Evolutionary conservation across 129 eudicot genomes (phyloP), one percentile per base, ranked within the genome.

Genomic region (Heracleum sosnowskyi): DNA sequence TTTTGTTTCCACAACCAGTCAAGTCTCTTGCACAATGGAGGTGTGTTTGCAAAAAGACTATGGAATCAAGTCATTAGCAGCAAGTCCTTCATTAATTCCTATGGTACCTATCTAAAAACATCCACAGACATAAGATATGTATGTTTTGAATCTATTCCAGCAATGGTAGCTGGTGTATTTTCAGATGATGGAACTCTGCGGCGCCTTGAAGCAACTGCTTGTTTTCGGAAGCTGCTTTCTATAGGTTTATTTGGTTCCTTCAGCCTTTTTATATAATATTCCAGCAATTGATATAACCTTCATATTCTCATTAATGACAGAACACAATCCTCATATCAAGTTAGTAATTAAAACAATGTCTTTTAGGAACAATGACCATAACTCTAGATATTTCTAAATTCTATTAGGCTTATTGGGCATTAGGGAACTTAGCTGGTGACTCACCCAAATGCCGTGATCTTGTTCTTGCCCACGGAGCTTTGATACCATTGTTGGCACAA

Each of bases 341-440:
- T 55, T 72, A 42, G 82, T 80, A 28, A 80, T 71, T 33, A 49
- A 73, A 73, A 16, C 82, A n/a, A n/a, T n/a, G n/a, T n/a, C n/a
- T n/a, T n/a, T n/a, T n/a, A n/a, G n/a, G n/a, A n/a, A n/a, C n/a
- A n/a, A n/a, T n/a, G n/a, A n/a, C n/a, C n/a, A n/a, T n/a, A n/a
- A n/a, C n/a, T n/a, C n/a, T n/a, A n/a, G n/a, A n/a, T n/a, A n/a
- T n/a, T n/a, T n/a, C n/a, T n/a, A n/a, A n/a, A n/a, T n/a, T n/a
- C n/a, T n/a, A n/a, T n/a, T n/a, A n/a, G n/a, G n/a, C n/a, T n/a
- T n/a, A n/a, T n/a, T n/a, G n/a, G n/a, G n/a, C n/a, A n/a, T n/a
- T n/a, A n/a, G n/a, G n/a, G n/a, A n/a, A n/a, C n/a, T n/a, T n/a
- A n/a, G n/a, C n/a, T n/a, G n/a, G n/a, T n/a, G n/a, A n/a, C n/a